phyloP scores from a whole-genome alignment of 495 filamentous ascomycete species.

The Lindgomyces ingoldianus region DNA sequence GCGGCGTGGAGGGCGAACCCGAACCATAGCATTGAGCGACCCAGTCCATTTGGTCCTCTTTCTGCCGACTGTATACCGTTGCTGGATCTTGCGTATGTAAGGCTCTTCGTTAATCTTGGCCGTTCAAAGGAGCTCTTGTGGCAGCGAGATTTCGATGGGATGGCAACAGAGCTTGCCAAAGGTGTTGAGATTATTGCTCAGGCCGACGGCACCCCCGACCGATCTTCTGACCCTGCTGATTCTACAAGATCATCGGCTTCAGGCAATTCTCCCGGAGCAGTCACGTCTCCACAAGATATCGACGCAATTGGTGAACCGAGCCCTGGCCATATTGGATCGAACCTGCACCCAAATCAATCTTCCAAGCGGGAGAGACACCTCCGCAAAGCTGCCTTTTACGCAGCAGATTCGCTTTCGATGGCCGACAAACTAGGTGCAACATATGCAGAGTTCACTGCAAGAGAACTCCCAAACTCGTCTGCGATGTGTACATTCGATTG shows the following conservation, averaged over 20 bases:
- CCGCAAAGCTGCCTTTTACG: conserved; percentile 91
- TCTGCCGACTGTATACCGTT: conserved; percentile 93
- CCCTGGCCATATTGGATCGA: conserved; percentile 50
- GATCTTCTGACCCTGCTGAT: conserved; percentile 56
- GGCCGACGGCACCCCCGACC: conserved; percentile 63
- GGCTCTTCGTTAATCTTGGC: conserved; percentile 89
- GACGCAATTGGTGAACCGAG: conserved; percentile 50
- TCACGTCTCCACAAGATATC: conserved; percentile 28
- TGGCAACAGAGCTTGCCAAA: conserved; percentile 85
- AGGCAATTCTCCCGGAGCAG: conserved; percentile 26
- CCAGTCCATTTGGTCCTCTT: conserved; percentile 86
- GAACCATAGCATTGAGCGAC: conserved; percentile 82
- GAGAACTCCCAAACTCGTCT: conserved; percentile 90
- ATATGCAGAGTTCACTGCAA: conserved; percentile 79
- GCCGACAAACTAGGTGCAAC: conserved; percentile 85
- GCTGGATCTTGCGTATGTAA: conserved; percentile 91
- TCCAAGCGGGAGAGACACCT: conserved; percentile 81
- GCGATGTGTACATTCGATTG: conserved; percentile 95
- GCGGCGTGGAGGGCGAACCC: conserved; percentile 88
- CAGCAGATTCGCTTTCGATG: conserved; percentile 88
- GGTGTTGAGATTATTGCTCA: conserved; percentile 76
- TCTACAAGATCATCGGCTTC: conserved; percentile 51
- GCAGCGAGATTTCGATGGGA: conserved; percentile 88
- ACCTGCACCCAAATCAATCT: conserved; percentile 49
- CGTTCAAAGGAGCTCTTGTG: conserved; percentile 92